These are phyloP conservation scores for Diacronema lutheri DNA, from an alignment of 78 protist genomes.

Conservation along the genomic window DNA sequence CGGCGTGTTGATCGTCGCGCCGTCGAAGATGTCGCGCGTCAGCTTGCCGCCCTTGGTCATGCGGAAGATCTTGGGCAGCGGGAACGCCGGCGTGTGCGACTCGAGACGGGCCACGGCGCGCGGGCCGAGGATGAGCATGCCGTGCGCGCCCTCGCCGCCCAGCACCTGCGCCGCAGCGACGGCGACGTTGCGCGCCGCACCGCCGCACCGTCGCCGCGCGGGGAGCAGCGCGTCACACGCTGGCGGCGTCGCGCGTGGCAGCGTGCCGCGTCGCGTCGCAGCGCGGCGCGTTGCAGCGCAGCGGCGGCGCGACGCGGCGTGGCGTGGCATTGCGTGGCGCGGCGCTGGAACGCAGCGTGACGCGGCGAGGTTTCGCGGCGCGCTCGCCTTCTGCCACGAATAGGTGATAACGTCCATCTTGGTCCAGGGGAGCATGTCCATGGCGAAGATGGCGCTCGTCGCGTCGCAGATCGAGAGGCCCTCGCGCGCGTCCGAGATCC, in stretches of 20 bases:
- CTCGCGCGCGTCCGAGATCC: conserved; percentile 37
- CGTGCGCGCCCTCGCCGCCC: conserved; percentile 72
- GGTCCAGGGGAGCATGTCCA: conserved; percentile 47
- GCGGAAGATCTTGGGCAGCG: conserved; percentile 48
- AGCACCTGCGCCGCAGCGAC: no score
- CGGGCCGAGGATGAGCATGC: conserved; percentile 56
- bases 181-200: no score
- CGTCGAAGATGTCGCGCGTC: conserved; percentile 1
- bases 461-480: conserved; percentile 61
- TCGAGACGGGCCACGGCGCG: conserved; percentile 28
- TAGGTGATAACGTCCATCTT: conserved; percentile 57
- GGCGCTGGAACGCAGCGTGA: no score
- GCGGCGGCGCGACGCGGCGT: no score
- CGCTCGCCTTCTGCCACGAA: conserved; percentile 71
- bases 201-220: no score
- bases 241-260: no score
- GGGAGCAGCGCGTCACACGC: no score
- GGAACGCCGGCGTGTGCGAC: conserved; percentile 23
- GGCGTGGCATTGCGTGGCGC: no score
- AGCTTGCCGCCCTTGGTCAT: conserved; percentile 25
- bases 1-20: conserved; percentile 35
- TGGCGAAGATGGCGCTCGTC: conserved; percentile 50
- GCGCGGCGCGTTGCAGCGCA: no score
- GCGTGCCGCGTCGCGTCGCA: no score
- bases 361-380: no score